Evolutionary conservation across 2,329 filamentous ascomycete species (phyloP).

Genomic region (Aschersonia sp.): DNA sequence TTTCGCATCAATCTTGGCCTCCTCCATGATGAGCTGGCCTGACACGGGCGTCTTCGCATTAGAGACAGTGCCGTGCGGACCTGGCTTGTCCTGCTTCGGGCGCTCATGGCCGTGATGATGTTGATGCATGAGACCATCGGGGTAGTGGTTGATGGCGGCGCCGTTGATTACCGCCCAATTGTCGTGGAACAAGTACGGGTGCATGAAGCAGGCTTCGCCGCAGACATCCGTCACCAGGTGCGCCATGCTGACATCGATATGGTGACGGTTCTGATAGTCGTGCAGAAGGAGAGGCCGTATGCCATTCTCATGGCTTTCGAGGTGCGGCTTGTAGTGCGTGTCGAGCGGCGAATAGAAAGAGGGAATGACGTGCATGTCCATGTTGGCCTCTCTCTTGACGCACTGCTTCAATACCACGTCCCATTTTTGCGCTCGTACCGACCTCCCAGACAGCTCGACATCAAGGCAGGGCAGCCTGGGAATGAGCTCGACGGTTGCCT

Average conservation of each 20-base stretch:
- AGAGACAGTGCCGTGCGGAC: not conserved
- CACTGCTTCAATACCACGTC: constrained; percentile 26
- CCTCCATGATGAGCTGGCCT: constrained; percentile 17
- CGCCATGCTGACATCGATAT: constrained; percentile 23
- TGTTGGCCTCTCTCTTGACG: constrained; percentile 16
- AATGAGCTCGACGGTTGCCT: constrained; percentile 17
- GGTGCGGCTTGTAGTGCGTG: constrained; percentile 13
- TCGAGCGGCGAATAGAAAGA: constrained; percentile 25
- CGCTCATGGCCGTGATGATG: not conserved
- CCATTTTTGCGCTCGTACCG: constrained; percentile 19
- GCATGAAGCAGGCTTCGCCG: constrained; percentile 31
- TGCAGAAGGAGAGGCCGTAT: constrained; percentile 25
- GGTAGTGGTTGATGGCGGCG: constrained; percentile 27
- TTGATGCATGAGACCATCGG: constrained; percentile 16
- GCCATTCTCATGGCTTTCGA: constrained; percentile 23
- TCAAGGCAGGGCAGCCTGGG: constrained; percentile 23
- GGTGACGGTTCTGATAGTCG: constrained; percentile 21
- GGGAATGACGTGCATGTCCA: constrained; percentile 25
- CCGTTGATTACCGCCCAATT: constrained; percentile 34
- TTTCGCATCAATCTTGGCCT: constrained; percentile 13
- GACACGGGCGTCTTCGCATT: constrained; percentile 7
- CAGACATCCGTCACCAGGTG: constrained; percentile 27
- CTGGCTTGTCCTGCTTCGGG: constrained; percentile 1
- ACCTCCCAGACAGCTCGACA: constrained; percentile 3
- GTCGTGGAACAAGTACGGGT: constrained; percentile 29